A percentile compares a stretch with the other conserved stretches of the same genome.
Evolutionary conservation across 2,329 filamentous ascomycete genomes (phyloP).

Genomic region (Hypoxylon sp.): DNA sequence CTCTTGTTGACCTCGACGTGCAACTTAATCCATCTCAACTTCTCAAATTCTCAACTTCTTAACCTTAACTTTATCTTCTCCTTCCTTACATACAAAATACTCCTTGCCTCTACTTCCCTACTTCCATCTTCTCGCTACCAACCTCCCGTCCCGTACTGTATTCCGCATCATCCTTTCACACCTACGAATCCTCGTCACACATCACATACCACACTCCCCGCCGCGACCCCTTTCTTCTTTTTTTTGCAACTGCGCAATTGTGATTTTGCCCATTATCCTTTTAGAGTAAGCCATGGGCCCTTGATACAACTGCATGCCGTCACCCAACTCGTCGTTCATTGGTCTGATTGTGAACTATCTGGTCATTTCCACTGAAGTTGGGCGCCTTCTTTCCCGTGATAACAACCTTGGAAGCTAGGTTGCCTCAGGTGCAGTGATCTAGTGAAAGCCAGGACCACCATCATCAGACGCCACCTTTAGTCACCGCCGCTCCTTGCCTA

Average conservation of each 20-base stretch:
- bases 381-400: constrained; percentile 10
- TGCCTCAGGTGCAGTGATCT: constrained; percentile 2
- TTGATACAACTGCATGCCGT: constrained; percentile 31
- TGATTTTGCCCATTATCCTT: constrained; percentile 11
- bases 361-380: constrained; percentile 12
- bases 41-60: constrained; percentile 4
- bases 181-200: constrained; percentile 2
- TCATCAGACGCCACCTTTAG: constrained; percentile 18
- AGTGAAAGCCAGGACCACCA: constrained; percentile 21
- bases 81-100: neutral
- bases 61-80: constrained; percentile 13
- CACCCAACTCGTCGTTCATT: constrained; percentile 25
- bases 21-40: constrained; percentile 13
- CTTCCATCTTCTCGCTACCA: neutral
- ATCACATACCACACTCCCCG: neutral
- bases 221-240: neutral
- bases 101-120: neutral
- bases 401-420: constrained; percentile 5
- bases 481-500: constrained; percentile 3
- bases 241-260: constrained; percentile 1
- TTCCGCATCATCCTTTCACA: neutral
- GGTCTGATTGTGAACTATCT: constrained; percentile 30
- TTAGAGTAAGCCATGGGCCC: constrained; percentile 19
- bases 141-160: neutral
- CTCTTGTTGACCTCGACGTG: constrained; percentile 4